Percentiles rank a stretch among this genome's conserved stretches.
Evolutionary conservation across 768 basidiomycete species (phyloP).

Genomic region (Dictyophora rubrovolvata): DNA sequence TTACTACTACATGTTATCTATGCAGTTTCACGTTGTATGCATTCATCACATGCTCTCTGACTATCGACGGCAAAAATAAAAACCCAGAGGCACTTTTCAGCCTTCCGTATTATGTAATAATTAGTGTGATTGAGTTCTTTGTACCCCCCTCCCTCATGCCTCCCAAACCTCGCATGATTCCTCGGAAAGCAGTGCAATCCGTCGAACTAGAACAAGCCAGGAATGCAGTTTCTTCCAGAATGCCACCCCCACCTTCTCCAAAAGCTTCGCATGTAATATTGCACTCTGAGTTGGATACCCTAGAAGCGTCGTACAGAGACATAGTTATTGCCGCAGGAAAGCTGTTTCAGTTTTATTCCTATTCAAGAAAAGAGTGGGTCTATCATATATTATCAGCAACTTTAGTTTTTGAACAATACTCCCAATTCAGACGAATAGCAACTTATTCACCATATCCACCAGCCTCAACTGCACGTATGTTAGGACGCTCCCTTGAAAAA

Average conservation of each 20-base stretch:
- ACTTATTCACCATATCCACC: conserved; percentile 53
- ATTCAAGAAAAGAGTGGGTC: conserved; percentile 53
- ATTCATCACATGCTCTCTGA: background rate
- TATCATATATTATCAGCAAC: background rate
- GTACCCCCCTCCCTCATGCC: conserved; percentile 25
- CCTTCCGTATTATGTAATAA: background rate
- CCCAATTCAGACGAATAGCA: conserved; percentile 39
- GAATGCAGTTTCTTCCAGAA: conserved; percentile 49
- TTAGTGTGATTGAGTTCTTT: background rate
- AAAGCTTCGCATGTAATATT: conserved; percentile 26
- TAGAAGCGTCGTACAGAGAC: conserved; percentile 51
- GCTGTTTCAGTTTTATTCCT: conserved; percentile 59
- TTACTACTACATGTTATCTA: background rate
- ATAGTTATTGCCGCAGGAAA: conserved; percentile 63
- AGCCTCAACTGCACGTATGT: conserved; percentile 47
- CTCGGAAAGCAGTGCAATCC: conserved; percentile 14
- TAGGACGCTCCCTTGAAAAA: conserved; percentile 67
- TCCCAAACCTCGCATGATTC: conserved; percentile 27
- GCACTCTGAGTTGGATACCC: conserved; percentile 53
- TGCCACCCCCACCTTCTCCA: conserved; percentile 24
- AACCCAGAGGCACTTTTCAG: too few relatives aligned
- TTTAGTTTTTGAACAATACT: background rate
- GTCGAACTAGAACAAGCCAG: conserved; percentile 16
- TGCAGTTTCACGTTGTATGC: background rate
- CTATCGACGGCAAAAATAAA: too few relatives aligned